These are phyloP conservation scores for Tardiomyces digboiensis DNA, from an alignment of 1,139 yeast species.

Conservation along the genomic window DNA sequence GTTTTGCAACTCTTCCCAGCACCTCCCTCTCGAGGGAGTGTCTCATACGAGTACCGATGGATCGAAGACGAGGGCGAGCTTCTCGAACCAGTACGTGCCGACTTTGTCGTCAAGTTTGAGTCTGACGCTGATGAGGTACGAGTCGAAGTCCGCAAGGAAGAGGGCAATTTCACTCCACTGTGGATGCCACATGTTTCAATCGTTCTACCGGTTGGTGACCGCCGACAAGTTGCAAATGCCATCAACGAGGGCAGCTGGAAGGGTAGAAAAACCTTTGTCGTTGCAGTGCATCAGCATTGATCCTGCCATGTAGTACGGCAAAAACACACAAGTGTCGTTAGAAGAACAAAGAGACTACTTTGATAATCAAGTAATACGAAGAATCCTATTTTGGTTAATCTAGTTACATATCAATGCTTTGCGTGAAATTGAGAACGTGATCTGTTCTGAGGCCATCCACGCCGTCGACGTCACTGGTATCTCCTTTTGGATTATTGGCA, in stretches of 20 bases:
- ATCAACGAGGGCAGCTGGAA: not conserved
- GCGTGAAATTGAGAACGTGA: conserved; percentile 51
- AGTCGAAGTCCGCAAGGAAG: not conserved
- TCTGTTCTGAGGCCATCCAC: conserved; percentile 68
- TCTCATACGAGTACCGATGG: not conserved
- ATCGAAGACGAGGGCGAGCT: not conserved
- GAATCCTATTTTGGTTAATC: too few relatives aligned
- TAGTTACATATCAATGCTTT: conserved; percentile 9
- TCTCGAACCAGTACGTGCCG: not conserved
- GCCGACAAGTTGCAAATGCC: not conserved
- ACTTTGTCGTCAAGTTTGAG: not conserved
- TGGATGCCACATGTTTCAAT: not conserved
- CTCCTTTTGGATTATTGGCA: conserved; percentile 32
- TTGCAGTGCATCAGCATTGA: too few relatives aligned
- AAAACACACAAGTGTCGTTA: too few relatives aligned
- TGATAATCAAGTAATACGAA: too few relatives aligned
- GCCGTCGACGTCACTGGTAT: conserved; percentile 29
- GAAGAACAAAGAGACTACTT: too few relatives aligned
- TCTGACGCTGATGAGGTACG: not conserved
- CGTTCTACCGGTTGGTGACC: not conserved
- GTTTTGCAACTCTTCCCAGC: not conserved
- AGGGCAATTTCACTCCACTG: not conserved
- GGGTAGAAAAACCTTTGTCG: not conserved
- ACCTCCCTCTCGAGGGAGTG: not conserved
- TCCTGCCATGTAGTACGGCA: too few relatives aligned